A percentile compares a stretch with the other conserved stretches of the same genome.
Evolutionary conservation across 1,139 yeast species (phyloP).

Genomic region (Magnusiomyces starmeri): DNA sequence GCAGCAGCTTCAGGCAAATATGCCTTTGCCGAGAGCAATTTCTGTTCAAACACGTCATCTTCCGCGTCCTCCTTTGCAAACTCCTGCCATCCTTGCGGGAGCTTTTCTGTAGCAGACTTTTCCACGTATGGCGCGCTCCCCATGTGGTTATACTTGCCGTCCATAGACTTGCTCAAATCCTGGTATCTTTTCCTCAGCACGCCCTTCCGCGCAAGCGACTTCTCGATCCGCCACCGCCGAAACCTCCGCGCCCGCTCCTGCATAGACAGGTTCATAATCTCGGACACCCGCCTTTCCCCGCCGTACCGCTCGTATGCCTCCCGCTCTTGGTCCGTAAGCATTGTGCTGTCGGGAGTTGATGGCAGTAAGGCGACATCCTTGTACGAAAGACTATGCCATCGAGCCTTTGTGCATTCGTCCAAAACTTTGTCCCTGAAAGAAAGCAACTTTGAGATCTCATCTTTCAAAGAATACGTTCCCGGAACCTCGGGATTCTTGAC

Average conservation of each 20-base stretch:
- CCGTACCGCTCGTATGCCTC: no score
- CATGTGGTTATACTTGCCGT: not conserved
- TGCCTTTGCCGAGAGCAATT: not conserved
- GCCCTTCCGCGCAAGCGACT: not conserved
- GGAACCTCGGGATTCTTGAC: no score
- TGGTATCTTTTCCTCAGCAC: not conserved
- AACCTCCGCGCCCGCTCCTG: conserved; percentile 2
- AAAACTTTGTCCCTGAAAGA: not conserved
- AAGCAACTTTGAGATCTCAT: not conserved
- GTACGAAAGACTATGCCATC: not conserved
- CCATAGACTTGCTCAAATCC: conserved; percentile 2
- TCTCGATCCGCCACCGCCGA: conserved; percentile 4
- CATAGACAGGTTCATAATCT: not conserved
- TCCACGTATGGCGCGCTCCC: conserved; percentile 2
- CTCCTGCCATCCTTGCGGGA: conserved; percentile 1
- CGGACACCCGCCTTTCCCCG: no score
- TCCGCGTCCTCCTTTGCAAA: conserved; percentile 8
- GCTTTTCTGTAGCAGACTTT: not conserved
- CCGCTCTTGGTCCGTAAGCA: no score
- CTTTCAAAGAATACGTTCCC: not conserved
- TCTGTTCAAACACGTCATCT: conserved; percentile 2
- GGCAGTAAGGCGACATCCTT: not conserved
- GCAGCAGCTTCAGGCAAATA: not conserved
- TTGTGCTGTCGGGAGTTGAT: not conserved
- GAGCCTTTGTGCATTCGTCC: not conserved